A percentile compares a stretch with the other conserved stretches of the same genome.
phyloP scores from a whole-genome alignment of 1,284 basidiomycete genomes.

The Calocybe gambosa region DNA sequence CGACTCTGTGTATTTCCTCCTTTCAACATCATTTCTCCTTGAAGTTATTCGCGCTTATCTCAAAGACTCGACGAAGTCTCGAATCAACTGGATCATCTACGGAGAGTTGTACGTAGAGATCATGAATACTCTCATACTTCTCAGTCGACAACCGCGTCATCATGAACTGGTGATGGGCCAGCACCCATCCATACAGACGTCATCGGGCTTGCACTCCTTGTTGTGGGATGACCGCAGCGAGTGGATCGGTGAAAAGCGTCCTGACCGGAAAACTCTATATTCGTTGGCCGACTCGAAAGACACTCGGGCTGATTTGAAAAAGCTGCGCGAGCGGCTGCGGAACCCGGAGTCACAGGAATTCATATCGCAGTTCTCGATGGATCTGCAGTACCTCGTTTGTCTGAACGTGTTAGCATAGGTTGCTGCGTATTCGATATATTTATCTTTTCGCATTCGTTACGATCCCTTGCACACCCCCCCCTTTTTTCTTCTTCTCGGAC shows the following conservation, averaged over 20 bases:
- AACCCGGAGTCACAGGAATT: background rate
- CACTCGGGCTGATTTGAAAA: background rate
- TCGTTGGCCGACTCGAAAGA: background rate
- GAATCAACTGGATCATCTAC: constrained; percentile 5
- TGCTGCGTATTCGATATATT: background rate
- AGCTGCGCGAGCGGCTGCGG: background rate
- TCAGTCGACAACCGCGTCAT: background rate
- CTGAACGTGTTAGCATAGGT: constrained; percentile 1
- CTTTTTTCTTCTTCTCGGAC: too few species aligned
- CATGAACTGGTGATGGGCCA: background rate
- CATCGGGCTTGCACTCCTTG: constrained; percentile 3
- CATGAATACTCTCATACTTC: background rate
- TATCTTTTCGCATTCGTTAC: background rate
- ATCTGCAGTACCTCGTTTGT: background rate
- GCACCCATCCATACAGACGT: background rate
- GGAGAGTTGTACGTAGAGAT: constrained; percentile 3
- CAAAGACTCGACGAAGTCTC: background rate
- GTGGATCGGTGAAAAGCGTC: background rate
- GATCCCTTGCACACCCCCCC: too few species aligned
- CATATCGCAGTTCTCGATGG: constrained; percentile 1
- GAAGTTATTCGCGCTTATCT: constrained; percentile 14
- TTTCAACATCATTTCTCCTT: constrained; percentile 14
- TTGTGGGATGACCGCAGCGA: constrained; percentile 1
- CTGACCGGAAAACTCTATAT: background rate
- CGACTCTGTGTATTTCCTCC: constrained; percentile 7